These are phyloP conservation scores for Dissophora globulifera DNA, from an alignment of 192 early-diverging fungal species.

Conservation along the genomic window DNA sequence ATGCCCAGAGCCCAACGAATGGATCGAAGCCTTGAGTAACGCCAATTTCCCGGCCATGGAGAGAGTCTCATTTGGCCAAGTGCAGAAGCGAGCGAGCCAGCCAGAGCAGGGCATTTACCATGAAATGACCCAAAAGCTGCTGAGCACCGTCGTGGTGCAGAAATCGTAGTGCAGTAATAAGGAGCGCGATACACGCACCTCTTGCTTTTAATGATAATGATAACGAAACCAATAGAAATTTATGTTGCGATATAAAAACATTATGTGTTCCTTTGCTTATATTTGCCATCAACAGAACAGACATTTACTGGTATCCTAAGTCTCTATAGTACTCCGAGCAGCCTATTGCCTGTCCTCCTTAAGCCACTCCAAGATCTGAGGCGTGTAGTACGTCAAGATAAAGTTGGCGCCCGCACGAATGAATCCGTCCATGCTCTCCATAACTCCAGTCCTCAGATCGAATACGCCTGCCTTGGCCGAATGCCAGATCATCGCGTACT, in stretches of 20 bases:
- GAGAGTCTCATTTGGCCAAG: neutral
- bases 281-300: no score
- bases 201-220: no score
- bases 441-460: constrained; percentile 82
- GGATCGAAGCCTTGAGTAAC: neutral
- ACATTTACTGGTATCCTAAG: neutral
- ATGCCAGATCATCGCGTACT: constrained; percentile 87
- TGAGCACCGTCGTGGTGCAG: no score
- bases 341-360: constrained; percentile 53
- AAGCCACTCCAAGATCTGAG: constrained; percentile 92
- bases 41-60: constrained; percentile 3
- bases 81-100: neutral
- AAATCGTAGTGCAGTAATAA: no score
- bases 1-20: constrained; percentile 3
- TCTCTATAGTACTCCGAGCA: constrained; percentile 1
- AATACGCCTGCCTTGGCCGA: constrained; percentile 87
- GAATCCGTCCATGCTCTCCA: constrained; percentile 86
- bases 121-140: no score
- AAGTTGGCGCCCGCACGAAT: constrained; percentile 92
- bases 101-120: no score
- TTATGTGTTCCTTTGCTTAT: no score
- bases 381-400: constrained; percentile 97
- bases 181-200: no score
- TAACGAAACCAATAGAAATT: no score
- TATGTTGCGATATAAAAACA: no score